Evolutionary conservation across 768 basidiomycete genomes (phyloP).

Genomic region (Inosperma sp.): DNA sequence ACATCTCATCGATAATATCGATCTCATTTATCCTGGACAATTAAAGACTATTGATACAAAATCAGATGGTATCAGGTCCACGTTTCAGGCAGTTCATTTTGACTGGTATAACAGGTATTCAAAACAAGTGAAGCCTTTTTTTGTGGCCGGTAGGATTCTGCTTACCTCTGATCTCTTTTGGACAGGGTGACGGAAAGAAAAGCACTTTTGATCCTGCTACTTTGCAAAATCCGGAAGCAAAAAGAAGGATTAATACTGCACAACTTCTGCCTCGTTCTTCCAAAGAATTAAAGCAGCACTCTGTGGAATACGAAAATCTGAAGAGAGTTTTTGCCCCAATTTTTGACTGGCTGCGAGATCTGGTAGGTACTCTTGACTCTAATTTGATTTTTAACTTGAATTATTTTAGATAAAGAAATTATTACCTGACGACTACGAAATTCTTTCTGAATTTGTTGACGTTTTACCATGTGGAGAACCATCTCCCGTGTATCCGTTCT

Average conservation of each 20-base stretch:
- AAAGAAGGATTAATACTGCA: conserved; percentile 1
- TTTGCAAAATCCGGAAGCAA: too few species aligned
- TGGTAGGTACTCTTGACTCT: not conserved
- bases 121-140: not conserved
- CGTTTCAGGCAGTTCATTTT: not conserved
- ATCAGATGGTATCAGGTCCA: not conserved
- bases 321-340: not conserved
- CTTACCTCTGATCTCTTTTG: too few species aligned
- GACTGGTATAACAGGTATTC: not conserved
- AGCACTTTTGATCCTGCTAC: too few species aligned
- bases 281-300: not conserved
- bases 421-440: conserved; percentile 16
- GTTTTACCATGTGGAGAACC: conserved; percentile 17
- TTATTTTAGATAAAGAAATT: conserved; percentile 16
- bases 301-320: not conserved
- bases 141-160: too few species aligned
- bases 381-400: not conserved
- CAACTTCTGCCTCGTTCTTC: not conserved
- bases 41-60: not conserved
- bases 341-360: not conserved
- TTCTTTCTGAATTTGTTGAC: conserved; percentile 16
- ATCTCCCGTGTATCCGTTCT: conserved; percentile 22
- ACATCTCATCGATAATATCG: not conserved
- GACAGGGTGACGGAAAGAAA: too few species aligned
- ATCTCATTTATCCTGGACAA: not conserved